phyloP scores from a whole-genome alignment of 2,329 filamentous ascomycete genomes.

The Hortaea werneckii region DNA sequence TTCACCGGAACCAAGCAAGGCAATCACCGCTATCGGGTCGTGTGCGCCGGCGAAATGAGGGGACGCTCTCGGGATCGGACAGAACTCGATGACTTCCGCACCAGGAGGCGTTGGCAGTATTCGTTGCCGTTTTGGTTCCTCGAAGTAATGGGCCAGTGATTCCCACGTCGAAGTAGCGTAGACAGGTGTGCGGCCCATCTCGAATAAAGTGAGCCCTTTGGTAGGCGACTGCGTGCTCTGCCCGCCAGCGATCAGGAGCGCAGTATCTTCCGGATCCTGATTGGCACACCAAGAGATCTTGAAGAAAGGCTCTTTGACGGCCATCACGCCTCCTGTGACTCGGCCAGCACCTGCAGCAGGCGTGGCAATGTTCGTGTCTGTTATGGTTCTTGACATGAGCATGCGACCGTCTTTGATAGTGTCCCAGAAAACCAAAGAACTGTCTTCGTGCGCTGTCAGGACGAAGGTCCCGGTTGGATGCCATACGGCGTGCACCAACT shows the following conservation, averaged over 20 bases:
- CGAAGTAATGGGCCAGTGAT: conserved; percentile 65
- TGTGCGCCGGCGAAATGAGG: conserved; percentile 82
- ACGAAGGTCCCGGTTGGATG: conserved; percentile 90
- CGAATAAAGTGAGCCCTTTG: conserved; percentile 78
- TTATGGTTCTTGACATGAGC: conserved; percentile 71
- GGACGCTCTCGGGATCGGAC: conserved; percentile 68
- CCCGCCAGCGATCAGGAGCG: conserved; percentile 75
- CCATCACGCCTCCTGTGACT: conserved; percentile 38
- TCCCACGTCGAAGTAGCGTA: conserved; percentile 92
- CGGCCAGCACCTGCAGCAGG: conserved; percentile 30
- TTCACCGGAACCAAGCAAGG: conserved; percentile 75
- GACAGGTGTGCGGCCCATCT: conserved; percentile 77
- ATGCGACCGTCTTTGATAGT: conserved; percentile 65
- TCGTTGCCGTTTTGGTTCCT: conserved; percentile 60
- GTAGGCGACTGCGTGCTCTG: conserved; percentile 54
- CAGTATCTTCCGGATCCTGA: conserved; percentile 84
- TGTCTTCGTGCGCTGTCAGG: conserved; percentile 78
- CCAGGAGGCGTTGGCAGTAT: conserved; percentile 67
- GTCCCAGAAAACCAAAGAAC: conserved; percentile 90
- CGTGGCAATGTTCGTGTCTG: conserved; percentile 62
- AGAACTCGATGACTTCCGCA: conserved; percentile 68
- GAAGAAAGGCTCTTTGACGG: conserved; percentile 62
- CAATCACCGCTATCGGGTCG: conserved; percentile 78
- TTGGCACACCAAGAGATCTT: conserved; percentile 90
- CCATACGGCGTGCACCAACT: conserved; percentile 76